phyloP scores from a whole-genome alignment of 495 filamentous ascomycete species.

The Penicillium goetzii region DNA sequence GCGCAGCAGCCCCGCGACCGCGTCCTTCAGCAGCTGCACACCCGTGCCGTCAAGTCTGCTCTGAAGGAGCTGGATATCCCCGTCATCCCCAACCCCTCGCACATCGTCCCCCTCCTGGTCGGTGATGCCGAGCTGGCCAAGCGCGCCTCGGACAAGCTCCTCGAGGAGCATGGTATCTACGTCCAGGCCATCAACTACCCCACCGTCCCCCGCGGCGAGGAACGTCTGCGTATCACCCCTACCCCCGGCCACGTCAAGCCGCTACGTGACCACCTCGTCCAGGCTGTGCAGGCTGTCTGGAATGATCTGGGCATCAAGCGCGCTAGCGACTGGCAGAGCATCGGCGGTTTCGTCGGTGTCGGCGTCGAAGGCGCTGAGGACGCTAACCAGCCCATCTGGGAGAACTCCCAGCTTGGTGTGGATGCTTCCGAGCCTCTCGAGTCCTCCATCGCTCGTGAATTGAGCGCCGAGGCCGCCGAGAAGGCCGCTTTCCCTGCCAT shows the following conservation, averaged over 20 bases:
- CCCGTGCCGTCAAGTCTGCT: conserved; percentile 83
- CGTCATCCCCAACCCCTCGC: conserved; percentile 96
- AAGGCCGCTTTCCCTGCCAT: conserved; percentile 22
- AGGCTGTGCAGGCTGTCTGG: conserved; percentile 87
- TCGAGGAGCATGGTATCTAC: conserved; percentile 89
- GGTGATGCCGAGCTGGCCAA: conserved; percentile 94
- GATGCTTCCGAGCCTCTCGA: conserved; percentile 47
- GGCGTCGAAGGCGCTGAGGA: conserved; percentile 66
- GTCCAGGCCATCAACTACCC: conserved; percentile 99
- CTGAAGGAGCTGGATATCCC: conserved; percentile 81
- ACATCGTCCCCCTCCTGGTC: conserved; percentile 93
- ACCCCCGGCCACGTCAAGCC: conserved; percentile 87
- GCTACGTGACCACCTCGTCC: conserved; percentile 82
- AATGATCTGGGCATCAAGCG: conserved; percentile 84
- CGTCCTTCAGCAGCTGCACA: conserved; percentile 91
- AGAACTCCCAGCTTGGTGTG: conserved; percentile 80
- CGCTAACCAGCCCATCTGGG: conserved; percentile 76
- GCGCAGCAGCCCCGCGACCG: conserved; percentile 78
- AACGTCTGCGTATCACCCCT: conserved; percentile 91
- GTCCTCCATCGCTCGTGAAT: conserved; percentile 44
- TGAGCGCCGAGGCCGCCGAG: conserved; percentile 31
- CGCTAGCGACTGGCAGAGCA: conserved; percentile 83
- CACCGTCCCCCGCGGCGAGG: conserved; percentile 93
- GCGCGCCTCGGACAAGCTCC: conserved; percentile 82
- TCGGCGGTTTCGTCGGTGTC: conserved; percentile 93